Base-by-base conservation (phyloP, 75 land plant genomes). In the Isoetes taiwanensis region DNA sequence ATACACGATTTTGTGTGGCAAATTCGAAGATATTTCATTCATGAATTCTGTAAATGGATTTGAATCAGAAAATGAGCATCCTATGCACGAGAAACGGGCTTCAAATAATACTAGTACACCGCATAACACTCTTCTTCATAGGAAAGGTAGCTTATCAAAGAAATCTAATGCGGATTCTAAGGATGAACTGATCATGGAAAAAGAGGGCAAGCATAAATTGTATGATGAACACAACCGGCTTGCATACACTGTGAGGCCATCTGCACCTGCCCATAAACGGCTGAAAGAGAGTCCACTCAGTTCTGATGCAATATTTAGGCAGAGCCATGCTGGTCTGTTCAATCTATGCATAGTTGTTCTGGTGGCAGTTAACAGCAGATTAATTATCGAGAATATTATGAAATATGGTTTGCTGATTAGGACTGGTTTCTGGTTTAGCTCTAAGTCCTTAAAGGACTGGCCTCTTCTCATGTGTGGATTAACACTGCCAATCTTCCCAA, bases 381-480 rank as follows among this genome's bases (percentile, higher is more conserved):
- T 90, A 23, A 90, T 90, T 39, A 90, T 90, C 17, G 96, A 90
- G 59, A 90, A 90, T 61, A 52, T 90, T 14, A 90, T 90, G 96
- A 90, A 90, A 93, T 90, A 90, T 72, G 97, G 97, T 14, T 64
- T 78, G 62, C 72, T 90, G 17, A 86, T 90, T 28, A 72, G 72
- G 20, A 30, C 82, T 28, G 97, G 84, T 0, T 86, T 90, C 73
- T 86, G 91, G 87, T 80, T 90, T 59, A 78, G 97, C 62, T 78
- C 97, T 53, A 80, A 41, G 58, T 72, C 79, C 28, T 54, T 76
- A 28, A 63, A 77, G 39, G 97, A 90, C 46, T 90, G 97, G 97
- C 97, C 97, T 1, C 78, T 90, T 43, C 63, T 90, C 9, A 90
- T 90, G 94, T 90, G 91, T 56, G 81, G 97, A 89, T 88, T 90